phyloP scores from a whole-genome alignment of 805 yeast genomes.

The Yamadazyma insecticola region DNA sequence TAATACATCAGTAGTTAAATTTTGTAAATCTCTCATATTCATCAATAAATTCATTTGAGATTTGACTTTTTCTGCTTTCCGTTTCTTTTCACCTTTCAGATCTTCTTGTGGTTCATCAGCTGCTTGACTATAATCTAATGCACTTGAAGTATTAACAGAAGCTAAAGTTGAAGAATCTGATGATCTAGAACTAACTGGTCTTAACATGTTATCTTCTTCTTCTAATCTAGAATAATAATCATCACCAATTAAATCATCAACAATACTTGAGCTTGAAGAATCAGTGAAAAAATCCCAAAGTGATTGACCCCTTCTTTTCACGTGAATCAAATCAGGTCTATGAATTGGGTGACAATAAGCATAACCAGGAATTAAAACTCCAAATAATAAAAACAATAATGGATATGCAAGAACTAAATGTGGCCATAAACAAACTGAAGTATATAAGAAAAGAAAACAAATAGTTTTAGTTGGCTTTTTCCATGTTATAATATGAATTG shows the following conservation, averaged over 20 bases:
- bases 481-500: constrained; percentile 68
- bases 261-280: constrained; percentile 26
- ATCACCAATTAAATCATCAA: constrained; percentile 27
- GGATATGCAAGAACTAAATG: constrained; percentile 64
- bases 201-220: constrained; percentile 6
- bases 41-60: constrained; percentile 43
- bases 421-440: constrained; percentile 70
- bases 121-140: constrained; percentile 1
- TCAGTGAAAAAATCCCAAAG: constrained; percentile 38
- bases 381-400: constrained; percentile 46
- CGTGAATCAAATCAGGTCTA: constrained; percentile 39
- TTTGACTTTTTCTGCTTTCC: constrained; percentile 17
- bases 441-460: constrained; percentile 51
- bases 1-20: constrained; percentile 52
- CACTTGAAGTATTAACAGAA: constrained; percentile 4
- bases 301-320: constrained; percentile 51
- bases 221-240: constrained; percentile 10
- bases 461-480: constrained; percentile 67
- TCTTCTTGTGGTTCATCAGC: constrained; percentile 11
- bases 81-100: constrained; percentile 11
- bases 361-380: constrained; percentile 68
- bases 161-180: constrained; percentile 13
- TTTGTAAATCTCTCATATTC: constrained; percentile 73
- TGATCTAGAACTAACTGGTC: constrained; percentile 11
- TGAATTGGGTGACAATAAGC: constrained; percentile 60